These are phyloP conservation scores for Dendrocalamus latiflorus DNA, from an alignment of 202 grass and related monocot species.

Conservation along the genomic window DNA sequence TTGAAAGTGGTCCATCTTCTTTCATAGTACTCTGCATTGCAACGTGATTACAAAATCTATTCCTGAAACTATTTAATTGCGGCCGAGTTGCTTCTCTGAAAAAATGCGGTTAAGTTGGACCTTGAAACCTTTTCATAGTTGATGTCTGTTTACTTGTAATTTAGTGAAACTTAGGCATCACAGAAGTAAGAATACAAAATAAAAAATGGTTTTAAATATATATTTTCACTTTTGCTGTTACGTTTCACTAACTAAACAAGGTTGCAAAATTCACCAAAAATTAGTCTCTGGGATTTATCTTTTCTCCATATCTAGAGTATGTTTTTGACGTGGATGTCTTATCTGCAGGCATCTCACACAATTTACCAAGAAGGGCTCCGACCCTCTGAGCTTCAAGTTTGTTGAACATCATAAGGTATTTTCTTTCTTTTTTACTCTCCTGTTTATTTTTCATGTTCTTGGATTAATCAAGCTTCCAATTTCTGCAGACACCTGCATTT, in stretches of 20 bases:
- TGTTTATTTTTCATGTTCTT: neutral
- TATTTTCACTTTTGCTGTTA: neutral
- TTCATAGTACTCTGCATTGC: neutral
- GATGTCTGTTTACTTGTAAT: neutral
- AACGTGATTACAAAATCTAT: neutral
- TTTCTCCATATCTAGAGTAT: neutral
- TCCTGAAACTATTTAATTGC: neutral
- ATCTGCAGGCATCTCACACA: slow-evolving; percentile 81
- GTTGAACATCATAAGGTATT: slow-evolving; percentile 89
- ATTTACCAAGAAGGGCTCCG: slow-evolving; percentile 77
- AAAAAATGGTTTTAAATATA: neutral
- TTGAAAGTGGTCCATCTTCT: slow-evolving; percentile 4
- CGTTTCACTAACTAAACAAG: neutral
- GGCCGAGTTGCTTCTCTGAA: neutral
- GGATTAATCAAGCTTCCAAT: slow-evolving; percentile 5
- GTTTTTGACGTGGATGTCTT: slow-evolving; percentile 6
- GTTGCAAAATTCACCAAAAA: neutral
- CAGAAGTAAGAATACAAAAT: neutral
- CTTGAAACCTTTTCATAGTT: neutral
- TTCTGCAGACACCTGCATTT: slow-evolving; percentile 68
- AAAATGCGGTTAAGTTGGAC: neutral
- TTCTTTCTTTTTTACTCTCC: neutral
- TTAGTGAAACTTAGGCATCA: neutral
- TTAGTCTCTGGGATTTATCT: neutral
- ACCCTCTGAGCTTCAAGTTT: slow-evolving; percentile 75